Base-by-base conservation (phyloP, 345 rosid species). In the Acer saccharum region DNA sequence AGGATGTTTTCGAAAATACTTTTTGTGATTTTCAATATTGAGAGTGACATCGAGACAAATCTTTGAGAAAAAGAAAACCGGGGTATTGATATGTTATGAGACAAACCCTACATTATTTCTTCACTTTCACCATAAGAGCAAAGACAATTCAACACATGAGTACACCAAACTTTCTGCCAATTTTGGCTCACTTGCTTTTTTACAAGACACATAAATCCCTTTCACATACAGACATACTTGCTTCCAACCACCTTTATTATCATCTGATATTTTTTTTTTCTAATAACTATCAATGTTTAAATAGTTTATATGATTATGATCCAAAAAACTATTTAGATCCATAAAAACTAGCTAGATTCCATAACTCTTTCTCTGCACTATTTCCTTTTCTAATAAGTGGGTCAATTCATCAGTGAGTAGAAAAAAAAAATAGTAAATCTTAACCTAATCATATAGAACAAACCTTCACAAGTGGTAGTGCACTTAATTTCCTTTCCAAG, bases 121-220 rank as follows among this genome's bases (percentile, higher is more conserved):
- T 46, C 7, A 48, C 20, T 46, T 48, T 69, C 10, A 44, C 8
- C 23, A 39, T 17, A 57, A 1, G 25, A 69, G 25, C 58, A 61
- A 68, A 60, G 67, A 73, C 67, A 73, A 73, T 20, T 72, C 20
- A 21, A 76, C 63, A 80, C 67, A 80, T 41, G 71, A 75, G n/a
- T 14, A 16, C 55, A 72, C 44, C 69, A n/a, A 68, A n/a, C 73
- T 68, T 79, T 73, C 58, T 57, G 48, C 72, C 39, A 65, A 29
- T 32, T 73, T 78, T 39, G 66, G 65, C 75, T 72, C 75, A 35
- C 46, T 29, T 71, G 25, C 74, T 9, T 71, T 71, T 46, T 10
- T 16, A 7, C 4, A 17, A 3, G 10, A 5, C 39, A 29, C 16
- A 18, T 32, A 16, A 8, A 71, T 6, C 58, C 16, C 58, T 16